These are phyloP conservation scores for Saturnispora silvae DNA, from an alignment of 805 yeast genomes.

Conservation along the genomic window DNA sequence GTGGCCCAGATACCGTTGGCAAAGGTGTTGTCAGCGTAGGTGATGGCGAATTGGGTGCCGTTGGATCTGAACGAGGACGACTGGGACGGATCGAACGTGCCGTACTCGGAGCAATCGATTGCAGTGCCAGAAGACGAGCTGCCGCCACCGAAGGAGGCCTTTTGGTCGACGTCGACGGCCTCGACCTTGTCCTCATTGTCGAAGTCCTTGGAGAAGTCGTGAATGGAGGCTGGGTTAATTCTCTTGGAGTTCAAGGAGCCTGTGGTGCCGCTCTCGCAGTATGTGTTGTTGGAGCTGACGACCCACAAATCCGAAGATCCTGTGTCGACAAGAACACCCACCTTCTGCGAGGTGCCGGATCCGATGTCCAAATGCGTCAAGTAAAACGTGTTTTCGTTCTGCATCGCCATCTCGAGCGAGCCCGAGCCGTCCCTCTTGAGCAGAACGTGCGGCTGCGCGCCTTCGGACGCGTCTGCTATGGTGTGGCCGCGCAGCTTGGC, in stretches of 20 bases:
- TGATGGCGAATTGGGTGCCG: slow-evolving; percentile 31
- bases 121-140: background rate
- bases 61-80: slow-evolving; percentile 34
- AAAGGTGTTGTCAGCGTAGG: slow-evolving; percentile 38
- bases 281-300: slow-evolving; percentile 38
- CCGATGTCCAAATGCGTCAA: slow-evolving; percentile 41
- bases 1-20: slow-evolving; percentile 49
- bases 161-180: background rate
- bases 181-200: background rate
- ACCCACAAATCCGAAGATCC: slow-evolving; percentile 74
- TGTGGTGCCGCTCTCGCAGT: slow-evolving; percentile 23
- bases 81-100: slow-evolving; percentile 34
- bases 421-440: slow-evolving; percentile 21
- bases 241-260: slow-evolving; percentile 10
- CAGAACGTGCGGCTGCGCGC: slow-evolving; percentile 14
- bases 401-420: slow-evolving; percentile 24
- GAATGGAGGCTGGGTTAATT: slow-evolving; percentile 1
- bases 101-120: slow-evolving; percentile 34
- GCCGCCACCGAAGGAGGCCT: slow-evolving; percentile 1
- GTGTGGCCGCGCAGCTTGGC: slow-evolving; percentile 11
- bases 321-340: slow-evolving; percentile 55
- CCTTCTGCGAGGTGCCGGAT: slow-evolving; percentile 37
- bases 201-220: slow-evolving; percentile 2
- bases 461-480: slow-evolving; percentile 5
- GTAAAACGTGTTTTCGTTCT: slow-evolving; percentile 35